Conservation (phyloP, 2,329 filamentous ascomycete genomes). For the Aspergillus sp. region DNA sequence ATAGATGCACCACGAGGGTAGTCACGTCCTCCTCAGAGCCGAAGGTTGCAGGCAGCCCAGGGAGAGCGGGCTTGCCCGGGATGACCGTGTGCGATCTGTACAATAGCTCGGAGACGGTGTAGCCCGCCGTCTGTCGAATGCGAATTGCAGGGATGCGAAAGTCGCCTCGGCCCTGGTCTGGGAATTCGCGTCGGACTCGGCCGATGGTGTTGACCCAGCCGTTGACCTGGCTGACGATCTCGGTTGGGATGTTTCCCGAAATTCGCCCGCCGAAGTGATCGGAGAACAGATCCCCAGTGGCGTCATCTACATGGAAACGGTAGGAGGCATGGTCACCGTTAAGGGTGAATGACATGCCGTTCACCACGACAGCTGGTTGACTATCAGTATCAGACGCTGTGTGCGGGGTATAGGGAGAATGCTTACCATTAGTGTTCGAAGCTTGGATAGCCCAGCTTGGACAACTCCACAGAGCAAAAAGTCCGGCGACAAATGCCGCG, state of each 20-base stretch:
- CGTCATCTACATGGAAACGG: conserved; percentile 60
- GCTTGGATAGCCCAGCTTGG: too few relatives aligned
- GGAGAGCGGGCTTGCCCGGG: conserved; percentile 55
- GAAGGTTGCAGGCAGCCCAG: conserved; percentile 59
- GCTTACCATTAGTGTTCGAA: too few relatives aligned
- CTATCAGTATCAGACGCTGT: too few relatives aligned
- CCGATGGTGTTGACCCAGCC: conserved; percentile 56
- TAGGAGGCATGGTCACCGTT: conserved; percentile 59
- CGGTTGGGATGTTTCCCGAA: conserved; percentile 50
- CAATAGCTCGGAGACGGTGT: conserved; percentile 57
- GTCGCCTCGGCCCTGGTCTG: conserved; percentile 63
- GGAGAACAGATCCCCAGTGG: conserved; percentile 55
- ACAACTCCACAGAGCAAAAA: too few relatives aligned
- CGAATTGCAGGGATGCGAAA: conserved; percentile 61
- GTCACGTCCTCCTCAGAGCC: conserved; percentile 55
- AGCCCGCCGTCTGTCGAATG: conserved; percentile 57
- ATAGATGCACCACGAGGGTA: conserved; percentile 57
- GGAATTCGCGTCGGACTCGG: conserved; percentile 61
- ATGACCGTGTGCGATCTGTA: conserved; percentile 58
- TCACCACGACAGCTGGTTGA: conserved; percentile 47
- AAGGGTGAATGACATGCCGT: conserved; percentile 56
- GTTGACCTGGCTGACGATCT: conserved; percentile 30
- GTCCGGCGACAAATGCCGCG: too few relatives aligned
- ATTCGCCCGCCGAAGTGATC: conserved; percentile 61
- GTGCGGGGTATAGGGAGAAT: too few relatives aligned